Conservation (phyloP, 257 asterid species). For the Solanum peruvianum region DNA sequence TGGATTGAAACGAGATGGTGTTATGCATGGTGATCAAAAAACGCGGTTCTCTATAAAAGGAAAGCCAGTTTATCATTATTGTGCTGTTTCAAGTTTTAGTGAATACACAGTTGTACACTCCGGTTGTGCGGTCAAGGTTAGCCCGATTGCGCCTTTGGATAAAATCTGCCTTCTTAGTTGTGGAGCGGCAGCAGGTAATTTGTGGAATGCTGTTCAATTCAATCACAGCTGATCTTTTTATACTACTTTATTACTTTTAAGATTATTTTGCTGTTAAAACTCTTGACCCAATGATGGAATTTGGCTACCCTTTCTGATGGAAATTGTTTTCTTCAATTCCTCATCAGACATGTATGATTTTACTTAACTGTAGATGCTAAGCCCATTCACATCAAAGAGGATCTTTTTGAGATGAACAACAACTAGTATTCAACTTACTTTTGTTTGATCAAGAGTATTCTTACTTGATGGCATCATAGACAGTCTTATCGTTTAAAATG, state of each 20-base stretch:
- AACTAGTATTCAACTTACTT: not conserved
- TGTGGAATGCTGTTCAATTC: not conserved
- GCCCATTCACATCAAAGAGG: not conserved
- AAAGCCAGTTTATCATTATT: slow-evolving; percentile 66
- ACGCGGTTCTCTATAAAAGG: slow-evolving; percentile 76
- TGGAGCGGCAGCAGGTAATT: slow-evolving; percentile 89
- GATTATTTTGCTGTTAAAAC: not conserved
- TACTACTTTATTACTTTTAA: not conserved
- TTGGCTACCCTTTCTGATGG: not conserved
- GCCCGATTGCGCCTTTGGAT: slow-evolving; percentile 66
- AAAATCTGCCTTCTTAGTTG: slow-evolving; percentile 94
- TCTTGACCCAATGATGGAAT: not conserved
- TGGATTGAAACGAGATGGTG: slow-evolving; percentile 83
- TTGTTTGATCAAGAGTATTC: not conserved
- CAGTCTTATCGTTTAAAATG: not conserved
- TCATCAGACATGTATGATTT: not conserved
- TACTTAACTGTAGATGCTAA: not conserved
- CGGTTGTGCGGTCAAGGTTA: slow-evolving; percentile 88
- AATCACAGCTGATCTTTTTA: not conserved
- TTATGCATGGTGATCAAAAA: slow-evolving; percentile 80
- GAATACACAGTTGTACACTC: slow-evolving; percentile 88
- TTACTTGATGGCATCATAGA: not conserved
- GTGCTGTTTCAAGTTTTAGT: slow-evolving; percentile 96
- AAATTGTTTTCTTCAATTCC: not conserved
- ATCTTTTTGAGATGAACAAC: not conserved